These are phyloP conservation scores for Microbotryum lychnidis-dioicae DNA, from an alignment of 1,284 basidiomycete species.

Conservation along the genomic window DNA sequence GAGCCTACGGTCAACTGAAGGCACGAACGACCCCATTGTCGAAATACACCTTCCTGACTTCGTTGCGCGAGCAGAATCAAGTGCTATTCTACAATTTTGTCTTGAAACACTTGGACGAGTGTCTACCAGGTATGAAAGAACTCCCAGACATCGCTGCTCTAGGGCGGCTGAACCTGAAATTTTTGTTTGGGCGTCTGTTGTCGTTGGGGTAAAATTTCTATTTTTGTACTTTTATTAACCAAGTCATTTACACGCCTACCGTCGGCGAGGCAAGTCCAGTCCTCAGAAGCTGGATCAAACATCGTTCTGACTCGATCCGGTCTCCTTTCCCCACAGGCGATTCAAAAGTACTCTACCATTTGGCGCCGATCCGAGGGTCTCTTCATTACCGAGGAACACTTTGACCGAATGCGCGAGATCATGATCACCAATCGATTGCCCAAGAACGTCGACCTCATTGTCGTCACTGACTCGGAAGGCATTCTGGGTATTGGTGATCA, in stretches of 20 bases:
- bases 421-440: constrained; percentile 37
- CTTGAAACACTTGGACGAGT: constrained; percentile 56
- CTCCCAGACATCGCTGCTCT: too few relatives aligned
- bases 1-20: constrained; percentile 58
- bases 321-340: constrained; percentile 49
- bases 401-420: constrained; percentile 53
- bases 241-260: constrained; percentile 37
- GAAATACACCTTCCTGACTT: constrained; percentile 46
- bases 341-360: constrained; percentile 67
- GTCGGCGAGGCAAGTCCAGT: constrained; percentile 44
- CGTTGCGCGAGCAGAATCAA: constrained; percentile 48
- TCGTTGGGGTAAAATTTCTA: too few relatives aligned
- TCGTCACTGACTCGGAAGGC: constrained; percentile 73
- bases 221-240: too few relatives aligned
- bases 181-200: not conserved
- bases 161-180: too few relatives aligned
- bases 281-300: too few relatives aligned
- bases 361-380: constrained; percentile 65
- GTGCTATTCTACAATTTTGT: constrained; percentile 59
- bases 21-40: constrained; percentile 33
- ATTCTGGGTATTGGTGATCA: constrained; percentile 60
- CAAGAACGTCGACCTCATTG: constrained; percentile 55
- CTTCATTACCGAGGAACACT: constrained; percentile 56
- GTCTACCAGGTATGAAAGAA: constrained; percentile 52
- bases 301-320: too few relatives aligned